Evolutionary conservation across 805 yeast genomes (phyloP), one percentile per base, ranked within the genome.

Genomic region (Saccharomycopsis sp.): DNA sequence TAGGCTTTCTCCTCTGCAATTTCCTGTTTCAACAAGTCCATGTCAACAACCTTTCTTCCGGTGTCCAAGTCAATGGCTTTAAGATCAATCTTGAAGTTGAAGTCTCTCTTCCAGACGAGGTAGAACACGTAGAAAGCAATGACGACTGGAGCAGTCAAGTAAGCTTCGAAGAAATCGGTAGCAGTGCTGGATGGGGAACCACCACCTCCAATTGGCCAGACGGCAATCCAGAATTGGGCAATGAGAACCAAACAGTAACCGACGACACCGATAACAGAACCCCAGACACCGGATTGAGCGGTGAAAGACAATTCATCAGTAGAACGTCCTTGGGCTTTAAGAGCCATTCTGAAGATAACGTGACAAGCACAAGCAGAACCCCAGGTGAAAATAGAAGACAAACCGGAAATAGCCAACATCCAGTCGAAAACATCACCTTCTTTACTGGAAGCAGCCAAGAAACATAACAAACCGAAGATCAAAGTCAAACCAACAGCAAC

Each of bases 201-300:
- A 47, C 86, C 72, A 5, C 60, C 75, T 14, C 83, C 82, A 52
- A 83, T 67, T 57, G 96, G 96, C 78, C 77, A 88, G 49, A 87
- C 73, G 3, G 94, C 92, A 59, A 85, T 78, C 89, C 93, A 89
- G 76, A 89, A 87, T 73, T 87, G 92, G 34, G 91, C 89, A 58
- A 81, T 73, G 60, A 90, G 75, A 62, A 89, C 84, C 58, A 86
- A 69, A 35, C 78, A 44, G 69, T 84, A 84, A 67, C 90, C 72
- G 24, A 72, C 59, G 17, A 81, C 66, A 57, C 94, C 96, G 68
- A 79, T 80, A 61, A 68, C 69, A 0, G 96, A 85, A 53, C 96
- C 96, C 64, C 69, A 73, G 34, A 84, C 71, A 64, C 96, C 96
- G 47, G 79, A 75, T 59, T 83, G 86, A 2, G 96, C 79, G 52